Base-by-base conservation (phyloP, 306 rosid genomes). In the Pyrus betulifolia region DNA sequence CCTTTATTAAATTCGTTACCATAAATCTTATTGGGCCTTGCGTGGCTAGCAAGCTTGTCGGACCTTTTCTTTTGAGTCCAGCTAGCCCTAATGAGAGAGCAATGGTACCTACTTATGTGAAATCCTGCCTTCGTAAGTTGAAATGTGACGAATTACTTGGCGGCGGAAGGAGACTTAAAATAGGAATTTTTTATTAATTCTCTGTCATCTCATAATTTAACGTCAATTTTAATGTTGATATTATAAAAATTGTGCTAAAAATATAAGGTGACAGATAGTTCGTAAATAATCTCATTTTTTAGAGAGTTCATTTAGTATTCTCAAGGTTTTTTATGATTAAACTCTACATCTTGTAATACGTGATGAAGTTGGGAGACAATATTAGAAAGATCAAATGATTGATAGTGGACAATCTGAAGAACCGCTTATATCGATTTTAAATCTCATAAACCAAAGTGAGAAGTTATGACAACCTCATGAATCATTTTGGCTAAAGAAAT, bases 151-250 rank as follows among this genome's bases (percentile, higher is more conserved):
- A 14, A 49, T 49, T 15, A 5, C 15, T 15, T 49, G 21, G 55
- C 54, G 19, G 55, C 8, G 8, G 8, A 49, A 0, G 0, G 55
- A 42, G 12, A 42, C 45, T 9, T 35, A 6, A 38, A 6, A 6
- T 1, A 7, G 8, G 2, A 2, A 38, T 38, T 6, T 38, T 38
- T 2, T 38, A 38, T 7, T 2, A 7, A 38, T 38, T 35, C 0
- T 38, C 0, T 38, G 2, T 5, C 2, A 7, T 1, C 8, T 35
- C 0, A 35, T 0, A 0, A 1, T 38, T 2, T 38, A 38, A 38
- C 10, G 10, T 38, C 0, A 38, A 38, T 38, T 38, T 0, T 38
- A 0, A 0, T 7, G 0, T 38, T 0, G 0, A 7, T 2, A 38
- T 38, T 38, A 7, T 38, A 38, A 38, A 7, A 38, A 38, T 38